Evolutionary conservation across 1,284 basidiomycete genomes (phyloP), one percentile per base, ranked within the genome.

Genomic region (Pascua guehoae): DNA sequence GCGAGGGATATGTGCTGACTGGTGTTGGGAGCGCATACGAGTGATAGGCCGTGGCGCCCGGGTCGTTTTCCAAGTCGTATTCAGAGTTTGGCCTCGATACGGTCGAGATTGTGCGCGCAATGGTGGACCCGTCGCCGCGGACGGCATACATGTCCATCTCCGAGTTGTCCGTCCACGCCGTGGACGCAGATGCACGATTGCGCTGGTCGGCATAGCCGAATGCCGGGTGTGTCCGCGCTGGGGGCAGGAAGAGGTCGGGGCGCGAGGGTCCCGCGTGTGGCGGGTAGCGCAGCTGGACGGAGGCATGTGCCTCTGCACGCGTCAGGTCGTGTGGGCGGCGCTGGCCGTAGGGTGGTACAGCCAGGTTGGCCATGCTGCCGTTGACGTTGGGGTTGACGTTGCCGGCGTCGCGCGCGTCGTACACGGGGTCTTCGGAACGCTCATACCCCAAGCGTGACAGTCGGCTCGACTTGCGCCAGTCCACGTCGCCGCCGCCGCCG

Each of bases 41-140:
- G 24, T 32, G 24, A 7, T 32, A 32, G 4, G 24, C 36, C 0
- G 54, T 60, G 4, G 58, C 52, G 11, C 60, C 57, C 2, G 61
- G 57, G 42, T 60, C 61, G 51, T 55, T 47, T 40, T 59, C 57
- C 42, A 63, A 47, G 49, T 54, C 49, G 54, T 60, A 63, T 47
- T 63, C 62, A 4, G 62, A 63, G 46, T 63, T 63, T 1, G 58
- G 58, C 8, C 56, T 40, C 14, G 57, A 57, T 38, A 58, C 48
- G 7, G 68, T 71, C 16, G 65, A 67, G 17, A 70, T 47, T 4
- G 70, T 72, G n/a, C 69, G 59, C 4, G 68, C 67, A 38, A 69
- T 64, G 4, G 58, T 64, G 5, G 60, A 63, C 15, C 70, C 70
- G 53, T 68, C 67, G 36, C 62, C 56, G 0, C 66, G 66, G 17